Base-by-base conservation (phyloP, 2,329 filamentous ascomycete genomes). In the Aspergillus awamori region DNA sequence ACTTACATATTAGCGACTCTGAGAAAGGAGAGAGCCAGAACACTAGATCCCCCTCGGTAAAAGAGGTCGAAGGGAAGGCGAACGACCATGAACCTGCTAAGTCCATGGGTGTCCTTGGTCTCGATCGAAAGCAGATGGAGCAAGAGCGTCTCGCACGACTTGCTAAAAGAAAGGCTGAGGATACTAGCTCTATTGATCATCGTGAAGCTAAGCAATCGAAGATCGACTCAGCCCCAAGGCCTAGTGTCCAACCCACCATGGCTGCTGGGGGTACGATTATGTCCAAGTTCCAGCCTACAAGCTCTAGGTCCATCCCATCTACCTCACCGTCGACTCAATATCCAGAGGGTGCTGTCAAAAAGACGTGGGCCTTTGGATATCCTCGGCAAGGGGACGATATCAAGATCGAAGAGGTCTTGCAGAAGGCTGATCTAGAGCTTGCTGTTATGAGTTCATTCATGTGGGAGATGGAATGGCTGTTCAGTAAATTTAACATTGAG, bases 381-480 rank as follows among this genome's bases (percentile, higher is more conserved):
- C 79, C 83, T 1, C 83, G 90, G 38, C 80, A 74, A 0, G 81
- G 80, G 4, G 84, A 93, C 63, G 92, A 96, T 64, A 92, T 98
- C 72, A 95, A 88, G 62, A 87, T 98, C 43, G 92, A 96, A 69
- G 93, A 97, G 73, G 85, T 97, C 0, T 77, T 97, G 1, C 90
- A 96, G 73, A 88, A 86, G 63, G 78, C 86, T 1, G 83, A 88
- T 11, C 81, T 98, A 8, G 81, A 90, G 54, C 85, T 92, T 41
- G 93, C 92, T 1, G 85, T 98, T 0, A 79, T 98, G 5, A 96
- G 93, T 67, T 91, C 94, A 0, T 98, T 90, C 68, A 87, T 94
- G 72, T 95, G 91, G 87, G 89, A 98, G 64, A 85, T 89, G 13
- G 84, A 89, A 28, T 97, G 92, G 91, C 74, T 95, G 48, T 75